Percentiles rank a stretch among this genome's conserved stretches.
phyloP scores from a whole-genome alignment of 2,329 filamentous ascomycete species.

The Tolypocladium cylindrosporum region DNA sequence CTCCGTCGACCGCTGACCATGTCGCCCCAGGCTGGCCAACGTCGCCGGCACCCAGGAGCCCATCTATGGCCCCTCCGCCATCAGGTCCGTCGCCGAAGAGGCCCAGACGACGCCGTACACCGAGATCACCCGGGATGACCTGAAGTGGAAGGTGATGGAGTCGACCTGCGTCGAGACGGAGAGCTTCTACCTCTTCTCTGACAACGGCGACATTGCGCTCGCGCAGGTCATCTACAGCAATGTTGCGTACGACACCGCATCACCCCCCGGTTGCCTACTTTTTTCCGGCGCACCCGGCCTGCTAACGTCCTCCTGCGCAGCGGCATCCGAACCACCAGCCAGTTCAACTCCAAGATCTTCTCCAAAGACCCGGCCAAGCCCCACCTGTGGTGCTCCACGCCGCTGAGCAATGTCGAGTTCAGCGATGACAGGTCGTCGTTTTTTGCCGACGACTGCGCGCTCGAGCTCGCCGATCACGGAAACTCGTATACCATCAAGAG shows the following conservation, averaged over 20 bases:
- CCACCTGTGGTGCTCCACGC: conserved; percentile 75
- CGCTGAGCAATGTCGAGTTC: conserved; percentile 70
- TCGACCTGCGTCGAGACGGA: conserved; percentile 90
- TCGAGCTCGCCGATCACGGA: conserved; percentile 80
- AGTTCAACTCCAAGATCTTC: conserved; percentile 94
- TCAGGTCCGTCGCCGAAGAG: conserved; percentile 77
- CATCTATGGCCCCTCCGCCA: conserved; percentile 82
- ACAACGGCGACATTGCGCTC: conserved; percentile 67
- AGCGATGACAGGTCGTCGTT: conserved; percentile 76
- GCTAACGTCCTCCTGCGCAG: conserved; percentile 34
- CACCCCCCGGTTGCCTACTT: not conserved
- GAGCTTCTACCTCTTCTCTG: conserved; percentile 81
- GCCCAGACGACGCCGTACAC: conserved; percentile 69
- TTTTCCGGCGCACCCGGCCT: not conserved
- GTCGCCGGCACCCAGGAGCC: conserved; percentile 95
- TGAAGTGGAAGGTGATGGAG: conserved; percentile 75
- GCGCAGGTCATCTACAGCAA: conserved; percentile 96
- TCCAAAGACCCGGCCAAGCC: conserved; percentile 62
- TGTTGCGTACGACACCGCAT: conserved; percentile 58
- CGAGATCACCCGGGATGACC: conserved; percentile 64
- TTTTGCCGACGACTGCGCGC: conserved; percentile 73
- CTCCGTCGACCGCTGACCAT: conserved; percentile 5
- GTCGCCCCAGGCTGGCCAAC: conserved; percentile 48
- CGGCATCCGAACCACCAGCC: conserved; percentile 78
- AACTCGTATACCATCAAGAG: conserved; percentile 83